These are phyloP conservation scores for Thielaviopsis populi DNA, from an alignment of 2,329 filamentous ascomycete genomes.

Conservation along the genomic window DNA sequence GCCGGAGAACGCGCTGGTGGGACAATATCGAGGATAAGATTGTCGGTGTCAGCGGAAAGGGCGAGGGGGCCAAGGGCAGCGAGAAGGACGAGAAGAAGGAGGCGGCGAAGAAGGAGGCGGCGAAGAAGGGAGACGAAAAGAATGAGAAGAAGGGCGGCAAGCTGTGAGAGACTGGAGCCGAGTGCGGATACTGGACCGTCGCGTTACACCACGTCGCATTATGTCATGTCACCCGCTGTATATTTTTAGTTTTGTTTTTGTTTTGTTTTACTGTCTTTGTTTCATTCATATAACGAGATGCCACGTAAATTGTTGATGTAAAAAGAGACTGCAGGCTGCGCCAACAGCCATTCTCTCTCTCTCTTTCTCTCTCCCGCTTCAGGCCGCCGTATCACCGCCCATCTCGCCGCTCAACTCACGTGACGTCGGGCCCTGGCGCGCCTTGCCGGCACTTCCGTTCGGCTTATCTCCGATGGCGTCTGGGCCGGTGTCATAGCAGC, in stretches of 20 bases:
- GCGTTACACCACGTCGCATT: too few relatives aligned
- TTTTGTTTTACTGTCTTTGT: neutral
- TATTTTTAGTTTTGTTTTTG: neutral
- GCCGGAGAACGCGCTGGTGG: conserved; percentile 26
- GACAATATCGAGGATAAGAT: conserved; percentile 21
- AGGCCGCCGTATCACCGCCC: conserved; percentile 39
- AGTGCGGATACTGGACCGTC: neutral
- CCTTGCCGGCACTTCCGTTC: conserved; percentile 13
- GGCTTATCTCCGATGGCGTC: conserved; percentile 14
- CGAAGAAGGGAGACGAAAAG: too few relatives aligned
- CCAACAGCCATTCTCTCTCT: too few relatives aligned
- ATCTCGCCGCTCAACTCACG: conserved; percentile 45
- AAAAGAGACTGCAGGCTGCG: neutral
- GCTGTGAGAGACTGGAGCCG: neutral
- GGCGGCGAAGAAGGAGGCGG: neutral
- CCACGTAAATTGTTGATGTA: neutral
- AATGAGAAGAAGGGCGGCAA: neutral
- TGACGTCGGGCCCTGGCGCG: conserved; percentile 34
- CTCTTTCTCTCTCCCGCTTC: neutral
- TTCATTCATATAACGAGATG: too few relatives aligned
- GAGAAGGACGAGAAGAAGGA: neutral
- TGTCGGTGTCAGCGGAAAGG: conserved; percentile 8
- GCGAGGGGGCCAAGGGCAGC: neutral
- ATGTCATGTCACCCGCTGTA: neutral
- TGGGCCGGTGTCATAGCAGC: conserved; percentile 7